Conservation (phyloP, 2,329 filamentous ascomycete species). For the Davidsoniella australis region DNA sequence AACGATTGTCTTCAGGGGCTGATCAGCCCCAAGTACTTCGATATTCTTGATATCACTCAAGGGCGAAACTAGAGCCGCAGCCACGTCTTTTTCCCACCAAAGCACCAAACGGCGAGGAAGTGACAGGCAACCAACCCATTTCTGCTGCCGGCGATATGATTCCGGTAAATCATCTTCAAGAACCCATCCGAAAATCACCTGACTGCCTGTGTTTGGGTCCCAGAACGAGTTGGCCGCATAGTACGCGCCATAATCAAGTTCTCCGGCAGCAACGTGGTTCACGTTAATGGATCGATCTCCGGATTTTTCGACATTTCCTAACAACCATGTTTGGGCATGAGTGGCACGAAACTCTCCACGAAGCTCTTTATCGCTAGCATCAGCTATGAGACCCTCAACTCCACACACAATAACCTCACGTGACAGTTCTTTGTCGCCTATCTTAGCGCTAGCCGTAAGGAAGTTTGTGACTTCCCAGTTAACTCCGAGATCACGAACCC, state of each 20-base stretch:
- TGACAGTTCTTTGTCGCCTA: not conserved
- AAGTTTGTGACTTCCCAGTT: slow-evolving; percentile 7
- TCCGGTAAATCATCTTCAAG: slow-evolving; percentile 1
- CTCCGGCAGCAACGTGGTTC: not conserved
- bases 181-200: not conserved
- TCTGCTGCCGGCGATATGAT: not conserved
- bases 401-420: not conserved
- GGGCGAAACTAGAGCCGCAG: not conserved
- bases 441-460: not conserved
- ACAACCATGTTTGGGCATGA: not conserved
- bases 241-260: slow-evolving; percentile 1
- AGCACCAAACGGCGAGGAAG: not conserved
- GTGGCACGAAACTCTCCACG: slow-evolving; percentile 1
- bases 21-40: too few relatives aligned
- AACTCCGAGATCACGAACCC: not conserved
- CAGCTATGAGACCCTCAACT: not conserved
- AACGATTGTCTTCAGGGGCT: too few relatives aligned
- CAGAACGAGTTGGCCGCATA: not conserved
- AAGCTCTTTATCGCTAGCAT: not conserved
- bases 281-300: not conserved
- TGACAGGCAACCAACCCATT: not conserved
- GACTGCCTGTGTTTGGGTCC: not conserved
- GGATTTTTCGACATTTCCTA: not conserved
- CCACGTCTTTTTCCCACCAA: not conserved
- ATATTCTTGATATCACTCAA: not conserved